Percentiles rank a stretch among this genome's conserved stretches.
Conservation (phyloP, 352 stramenopile species). For the Saprolegnia parasitica region DNA sequence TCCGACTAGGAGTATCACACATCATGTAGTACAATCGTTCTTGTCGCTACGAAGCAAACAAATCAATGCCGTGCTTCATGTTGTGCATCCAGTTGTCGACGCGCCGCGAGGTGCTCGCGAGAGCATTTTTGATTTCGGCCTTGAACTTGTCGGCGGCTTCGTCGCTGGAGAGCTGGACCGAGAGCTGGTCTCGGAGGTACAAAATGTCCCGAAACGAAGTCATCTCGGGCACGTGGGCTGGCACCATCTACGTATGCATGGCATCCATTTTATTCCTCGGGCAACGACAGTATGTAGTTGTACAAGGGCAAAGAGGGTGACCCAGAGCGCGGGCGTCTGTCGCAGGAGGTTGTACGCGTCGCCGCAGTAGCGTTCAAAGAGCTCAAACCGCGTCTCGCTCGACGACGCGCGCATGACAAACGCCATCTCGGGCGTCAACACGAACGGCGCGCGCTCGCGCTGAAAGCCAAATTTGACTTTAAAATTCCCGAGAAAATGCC, state of each 20-base stretch:
- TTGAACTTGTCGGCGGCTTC: conserved; percentile 32
- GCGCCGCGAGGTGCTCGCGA: conserved; percentile 27
- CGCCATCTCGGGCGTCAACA: conserved; percentile 89
- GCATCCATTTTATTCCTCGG: too few species aligned
- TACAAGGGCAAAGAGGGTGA: conserved; percentile 31
- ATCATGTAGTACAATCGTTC: neutral
- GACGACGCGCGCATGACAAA: conserved; percentile 46
- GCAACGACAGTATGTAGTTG: too few species aligned
- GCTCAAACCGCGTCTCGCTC: conserved; percentile 22
- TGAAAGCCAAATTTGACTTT: conserved; percentile 91
- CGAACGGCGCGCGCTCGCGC: conserved; percentile 85
- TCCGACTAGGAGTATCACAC: too few species aligned
- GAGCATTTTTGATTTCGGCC: conserved; percentile 31
- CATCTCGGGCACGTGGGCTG: conserved; percentile 33
- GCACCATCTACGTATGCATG: conserved; percentile 31
- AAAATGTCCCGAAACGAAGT: conserved; percentile 25
- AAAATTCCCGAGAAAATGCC: conserved; percentile 93
- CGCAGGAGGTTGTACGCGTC: conserved; percentile 35
- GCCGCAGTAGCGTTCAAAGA: conserved; percentile 32
- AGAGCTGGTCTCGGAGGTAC: conserved; percentile 33
- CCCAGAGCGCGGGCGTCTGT: conserved; percentile 20
- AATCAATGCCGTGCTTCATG: conserved; percentile 21
- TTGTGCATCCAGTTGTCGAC: conserved; percentile 36
- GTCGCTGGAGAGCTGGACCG: conserved; percentile 12
- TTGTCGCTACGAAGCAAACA: neutral